Evolutionary conservation across 2,329 filamentous ascomycete species (phyloP), one percentile per base, ranked within the genome.

Genomic region (Tolypocladium guangdongense): DNA sequence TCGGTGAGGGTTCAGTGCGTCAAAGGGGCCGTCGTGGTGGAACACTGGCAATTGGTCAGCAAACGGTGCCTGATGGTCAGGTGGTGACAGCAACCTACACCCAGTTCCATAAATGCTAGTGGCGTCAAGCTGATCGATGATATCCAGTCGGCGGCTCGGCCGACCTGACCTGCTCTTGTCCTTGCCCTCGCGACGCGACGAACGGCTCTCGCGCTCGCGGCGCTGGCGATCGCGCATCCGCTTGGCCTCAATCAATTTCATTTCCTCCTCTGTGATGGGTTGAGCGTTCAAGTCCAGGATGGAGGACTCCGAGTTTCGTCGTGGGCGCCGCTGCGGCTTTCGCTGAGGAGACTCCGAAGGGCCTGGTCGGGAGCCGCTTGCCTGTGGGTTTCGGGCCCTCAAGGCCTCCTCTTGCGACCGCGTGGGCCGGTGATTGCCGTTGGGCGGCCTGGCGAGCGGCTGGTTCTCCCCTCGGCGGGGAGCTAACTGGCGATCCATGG

Each of bases 21-120:
- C 93, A 63, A 96, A 99, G 5, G 93, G 93, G 1, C 93, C 93
- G 64, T 97, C 93, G 65, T 99, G 93, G 64, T 99, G 93, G 71
- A 97, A 96, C 60, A 96, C 90, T 95, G 63, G 39, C 10, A 45
- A 52, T 35, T n/a, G 33, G n/a, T 49, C n/a, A 55, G 43, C 52
- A 38, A 43, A 47, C 5, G 18, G 24, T 3, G 27, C 8, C 16
- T 4, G 12, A 18, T 7, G 2, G 7, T 6, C 32, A 32, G 7
- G 24, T 16, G 27, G 5, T 10, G 16, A 16, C 14, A 16, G 32
- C 20, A 41, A 83, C 88, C 73, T 76, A 95, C 90, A 75, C 71
- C 92, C 91, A 63, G 87, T 89, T 54, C 93, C 92, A 66, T 95
- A 96, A 61, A 97, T 95, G 68, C 91, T 91, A 5, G 91, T 96